Conservation (phyloP, 805 yeast species). For the Sungouiella blattae region DNA sequence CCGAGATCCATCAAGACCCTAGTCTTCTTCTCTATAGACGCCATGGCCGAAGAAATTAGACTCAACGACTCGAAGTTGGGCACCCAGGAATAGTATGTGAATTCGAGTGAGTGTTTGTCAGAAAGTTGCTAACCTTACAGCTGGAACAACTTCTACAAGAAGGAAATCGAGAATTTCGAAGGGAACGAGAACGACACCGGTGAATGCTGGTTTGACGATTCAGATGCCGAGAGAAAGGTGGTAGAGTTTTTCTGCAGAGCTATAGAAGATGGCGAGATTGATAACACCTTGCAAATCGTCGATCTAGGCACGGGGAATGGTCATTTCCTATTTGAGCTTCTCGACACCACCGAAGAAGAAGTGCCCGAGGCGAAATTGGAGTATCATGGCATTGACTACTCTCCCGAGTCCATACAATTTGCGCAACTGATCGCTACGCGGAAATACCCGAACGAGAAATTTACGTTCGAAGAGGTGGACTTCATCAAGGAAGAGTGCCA, state of each 20-base stretch:
- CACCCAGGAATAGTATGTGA: constrained; percentile 67
- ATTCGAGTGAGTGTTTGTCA: too few relatives aligned
- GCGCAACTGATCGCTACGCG: constrained; percentile 55
- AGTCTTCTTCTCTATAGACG: too few relatives aligned
- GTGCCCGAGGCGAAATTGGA: constrained; percentile 33
- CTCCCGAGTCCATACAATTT: constrained; percentile 73
- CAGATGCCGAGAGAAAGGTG: constrained; percentile 87
- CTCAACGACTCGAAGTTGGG: constrained; percentile 81
- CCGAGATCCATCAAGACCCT: too few relatives aligned
- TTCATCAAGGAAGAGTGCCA: constrained; percentile 44
- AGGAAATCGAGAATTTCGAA: constrained; percentile 68
- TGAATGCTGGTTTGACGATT: constrained; percentile 94
- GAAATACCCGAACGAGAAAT: constrained; percentile 28
- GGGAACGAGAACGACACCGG: constrained; percentile 84
- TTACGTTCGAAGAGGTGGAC: constrained; percentile 67
- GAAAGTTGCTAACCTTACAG: constrained; percentile 32
- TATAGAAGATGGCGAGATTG: constrained; percentile 12
- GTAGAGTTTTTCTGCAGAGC: constrained; percentile 59
- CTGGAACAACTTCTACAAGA: constrained; percentile 85
- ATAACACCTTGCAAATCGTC: constrained; percentile 39
- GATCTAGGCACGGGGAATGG: constrained; percentile 98
- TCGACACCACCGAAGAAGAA: constrained; percentile 56
- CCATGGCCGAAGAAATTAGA: constrained; percentile 26
- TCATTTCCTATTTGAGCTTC: constrained; percentile 69
- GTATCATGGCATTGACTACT: constrained; percentile 76